Conservation (phyloP, 2,329 filamentous ascomycete species). For the Aspergillus fumigatiaffinis region DNA sequence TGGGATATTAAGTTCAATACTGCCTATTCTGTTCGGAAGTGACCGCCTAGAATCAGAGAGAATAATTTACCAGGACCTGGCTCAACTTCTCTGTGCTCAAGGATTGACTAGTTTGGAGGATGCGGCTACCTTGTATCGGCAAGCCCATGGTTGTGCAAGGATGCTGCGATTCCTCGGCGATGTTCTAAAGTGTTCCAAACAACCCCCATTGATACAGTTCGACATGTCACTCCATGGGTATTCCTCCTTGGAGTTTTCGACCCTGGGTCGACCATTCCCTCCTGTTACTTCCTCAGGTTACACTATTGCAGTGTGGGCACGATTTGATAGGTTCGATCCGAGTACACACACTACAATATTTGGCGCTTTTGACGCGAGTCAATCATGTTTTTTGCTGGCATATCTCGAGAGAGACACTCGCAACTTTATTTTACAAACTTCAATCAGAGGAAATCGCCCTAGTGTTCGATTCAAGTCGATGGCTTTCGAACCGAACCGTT, state of each 20-base stretch:
- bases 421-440: slow-evolving; percentile 94
- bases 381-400: slow-evolving; percentile 88
- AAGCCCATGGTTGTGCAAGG: slow-evolving; percentile 48
- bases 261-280: slow-evolving; percentile 80
- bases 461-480: slow-evolving; percentile 90
- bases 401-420: slow-evolving; percentile 92
- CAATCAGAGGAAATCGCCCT: slow-evolving; percentile 76
- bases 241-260: slow-evolving; percentile 83
- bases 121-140: slow-evolving; percentile 69
- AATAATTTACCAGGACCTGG: slow-evolving; percentile 61
- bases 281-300: slow-evolving; percentile 76
- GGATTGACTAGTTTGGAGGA: slow-evolving; percentile 80
- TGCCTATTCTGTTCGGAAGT: slow-evolving; percentile 60
- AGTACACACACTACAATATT: slow-evolving; percentile 91
- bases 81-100: slow-evolving; percentile 64
- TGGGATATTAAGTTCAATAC: slow-evolving; percentile 63
- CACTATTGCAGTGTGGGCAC: slow-evolving; percentile 84
- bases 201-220: slow-evolving; percentile 86
- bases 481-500: slow-evolving; percentile 68
- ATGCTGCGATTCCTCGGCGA: slow-evolving; percentile 68
- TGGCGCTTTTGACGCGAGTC: slow-evolving; percentile 85
- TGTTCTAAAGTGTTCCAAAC: slow-evolving; percentile 69
- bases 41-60: slow-evolving; percentile 54
- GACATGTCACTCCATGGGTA: slow-evolving; percentile 85
- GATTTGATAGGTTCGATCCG: slow-evolving; percentile 80